phyloP scores from a whole-genome alignment of 1,284 basidiomycete species.

The Tetrapyrgos nigripes region DNA sequence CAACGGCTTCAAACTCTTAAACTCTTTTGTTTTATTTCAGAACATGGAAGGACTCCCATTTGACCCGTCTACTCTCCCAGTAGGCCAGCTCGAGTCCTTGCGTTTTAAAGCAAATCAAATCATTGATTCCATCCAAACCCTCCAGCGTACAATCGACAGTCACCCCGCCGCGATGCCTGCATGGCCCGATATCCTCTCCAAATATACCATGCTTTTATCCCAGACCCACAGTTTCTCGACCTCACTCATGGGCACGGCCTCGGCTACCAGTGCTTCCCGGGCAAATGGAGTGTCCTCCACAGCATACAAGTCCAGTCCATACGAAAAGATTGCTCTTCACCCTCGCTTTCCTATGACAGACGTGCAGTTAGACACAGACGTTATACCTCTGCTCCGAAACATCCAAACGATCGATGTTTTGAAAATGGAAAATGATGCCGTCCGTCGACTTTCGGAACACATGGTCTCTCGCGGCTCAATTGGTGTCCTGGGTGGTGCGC shows the following conservation, averaged over 20 bases:
- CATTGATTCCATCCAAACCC: constrained; percentile 70
- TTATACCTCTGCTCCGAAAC: constrained; percentile 74
- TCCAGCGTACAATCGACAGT: constrained; percentile 68
- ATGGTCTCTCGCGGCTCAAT: constrained; percentile 67
- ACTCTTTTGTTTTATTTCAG: background rate
- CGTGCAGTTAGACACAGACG: constrained; percentile 69
- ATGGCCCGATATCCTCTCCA: constrained; percentile 84
- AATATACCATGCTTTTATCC: constrained; percentile 81
- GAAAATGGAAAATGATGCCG: constrained; percentile 68
- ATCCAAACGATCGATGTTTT: constrained; percentile 79
- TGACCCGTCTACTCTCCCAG: constrained; percentile 39
- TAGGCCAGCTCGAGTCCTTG: constrained; percentile 73
- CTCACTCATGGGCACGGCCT: constrained; percentile 47
- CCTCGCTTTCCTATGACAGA: constrained; percentile 64
- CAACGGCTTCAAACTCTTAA: background rate
- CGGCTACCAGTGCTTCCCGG: constrained; percentile 15
- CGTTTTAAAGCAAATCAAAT: constrained; percentile 77
- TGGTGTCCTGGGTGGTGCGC: constrained; percentile 49
- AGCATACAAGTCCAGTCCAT: constrained; percentile 45
- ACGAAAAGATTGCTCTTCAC: constrained; percentile 70
- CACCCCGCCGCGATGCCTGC: constrained; percentile 64
- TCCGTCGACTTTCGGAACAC: constrained; percentile 69
- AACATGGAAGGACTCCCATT: constrained; percentile 11
- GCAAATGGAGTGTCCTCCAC: constrained; percentile 9
- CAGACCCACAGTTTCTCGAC: constrained; percentile 78